phyloP scores from a whole-genome alignment of 1,284 basidiomycete species.

The Papiliotrema nemorosa region DNA sequence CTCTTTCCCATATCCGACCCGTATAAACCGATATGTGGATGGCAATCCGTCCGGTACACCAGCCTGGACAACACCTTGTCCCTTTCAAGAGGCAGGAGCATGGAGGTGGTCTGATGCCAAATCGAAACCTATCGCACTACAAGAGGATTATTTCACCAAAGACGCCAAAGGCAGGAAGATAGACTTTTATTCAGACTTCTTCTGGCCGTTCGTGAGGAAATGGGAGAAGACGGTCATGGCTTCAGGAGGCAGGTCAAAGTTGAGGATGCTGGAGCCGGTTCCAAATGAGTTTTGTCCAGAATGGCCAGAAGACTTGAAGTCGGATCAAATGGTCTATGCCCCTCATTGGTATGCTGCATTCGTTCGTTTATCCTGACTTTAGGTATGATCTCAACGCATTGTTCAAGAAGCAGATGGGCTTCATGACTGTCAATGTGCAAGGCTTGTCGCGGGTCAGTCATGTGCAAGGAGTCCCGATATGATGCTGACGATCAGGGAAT shows the following conservation, averaged over 20 bases:
- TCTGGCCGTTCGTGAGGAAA: constrained; percentile 70
- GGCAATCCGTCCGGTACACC: constrained; percentile 54
- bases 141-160: constrained; percentile 80
- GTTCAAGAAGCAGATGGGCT: constrained; percentile 74
- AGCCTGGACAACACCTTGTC: constrained; percentile 75
- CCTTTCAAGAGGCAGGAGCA: constrained; percentile 89
- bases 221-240: constrained; percentile 66
- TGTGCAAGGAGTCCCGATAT: neutral
- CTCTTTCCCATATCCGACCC: constrained; percentile 79
- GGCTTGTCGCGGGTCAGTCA: constrained; percentile 68
- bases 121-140: constrained; percentile 67
- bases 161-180: constrained; percentile 64
- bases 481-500: constrained; percentile 60
- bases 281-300: constrained; percentile 87
- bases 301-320: constrained; percentile 64
- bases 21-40: constrained; percentile 49
- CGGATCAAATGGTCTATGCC: constrained; percentile 75
- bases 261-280: constrained; percentile 74
- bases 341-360: constrained; percentile 70
- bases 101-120: constrained; percentile 82
- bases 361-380: neutral
- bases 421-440: constrained; percentile 86
- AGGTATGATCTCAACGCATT: constrained; percentile 88
- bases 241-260: constrained; percentile 22
- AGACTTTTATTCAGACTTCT: constrained; percentile 81